These are phyloP conservation scores for Bruguiera gymnorhiza DNA, from an alignment of 345 rosid genomes.

Conservation along the genomic window DNA sequence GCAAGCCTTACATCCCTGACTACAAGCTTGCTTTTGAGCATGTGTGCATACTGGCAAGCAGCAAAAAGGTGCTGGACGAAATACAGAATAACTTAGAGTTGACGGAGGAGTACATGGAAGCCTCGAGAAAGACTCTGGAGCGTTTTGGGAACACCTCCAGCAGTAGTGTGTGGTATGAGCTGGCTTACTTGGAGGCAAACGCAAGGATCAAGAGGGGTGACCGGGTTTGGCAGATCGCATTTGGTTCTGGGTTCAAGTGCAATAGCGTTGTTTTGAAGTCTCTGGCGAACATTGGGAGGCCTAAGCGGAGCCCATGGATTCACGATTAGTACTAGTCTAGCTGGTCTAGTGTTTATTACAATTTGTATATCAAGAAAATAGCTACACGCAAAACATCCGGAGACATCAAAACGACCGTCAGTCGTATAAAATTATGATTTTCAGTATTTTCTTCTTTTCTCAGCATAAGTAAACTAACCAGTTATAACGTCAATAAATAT, in stretches of 20 bases:
- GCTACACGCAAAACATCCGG: too few relatives aligned
- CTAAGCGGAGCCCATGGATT: constrained; percentile 51
- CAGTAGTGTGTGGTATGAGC: constrained; percentile 69
- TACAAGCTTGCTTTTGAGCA: constrained; percentile 65
- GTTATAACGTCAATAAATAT: too few relatives aligned
- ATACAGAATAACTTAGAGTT: constrained; percentile 59
- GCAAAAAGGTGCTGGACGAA: constrained; percentile 53
- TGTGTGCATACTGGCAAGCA: constrained; percentile 46
- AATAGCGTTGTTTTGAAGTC: constrained; percentile 72
- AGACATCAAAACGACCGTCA: too few relatives aligned
- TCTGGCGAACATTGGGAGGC: constrained; percentile 31
- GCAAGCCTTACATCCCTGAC: constrained; percentile 41
- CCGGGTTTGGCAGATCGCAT: constrained; percentile 57
- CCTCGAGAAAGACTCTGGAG: constrained; percentile 55
- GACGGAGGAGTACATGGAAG: constrained; percentile 63
- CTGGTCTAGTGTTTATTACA: too few relatives aligned
- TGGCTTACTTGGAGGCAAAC: constrained; percentile 61
- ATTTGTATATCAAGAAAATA: too few relatives aligned
- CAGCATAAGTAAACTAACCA: too few relatives aligned
- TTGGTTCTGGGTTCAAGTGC: constrained; percentile 72
- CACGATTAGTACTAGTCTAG: constrained; percentile 5
- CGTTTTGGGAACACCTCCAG: constrained; percentile 74
- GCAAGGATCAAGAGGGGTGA: constrained; percentile 48
- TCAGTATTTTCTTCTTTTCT: too few relatives aligned
- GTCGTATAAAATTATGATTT: too few relatives aligned